Percentiles rank a stretch among this genome's conserved stretches.
These are phyloP conservation scores for Acacia acuminata DNA, from an alignment of 306 rosid genomes.

Conservation along the genomic window DNA sequence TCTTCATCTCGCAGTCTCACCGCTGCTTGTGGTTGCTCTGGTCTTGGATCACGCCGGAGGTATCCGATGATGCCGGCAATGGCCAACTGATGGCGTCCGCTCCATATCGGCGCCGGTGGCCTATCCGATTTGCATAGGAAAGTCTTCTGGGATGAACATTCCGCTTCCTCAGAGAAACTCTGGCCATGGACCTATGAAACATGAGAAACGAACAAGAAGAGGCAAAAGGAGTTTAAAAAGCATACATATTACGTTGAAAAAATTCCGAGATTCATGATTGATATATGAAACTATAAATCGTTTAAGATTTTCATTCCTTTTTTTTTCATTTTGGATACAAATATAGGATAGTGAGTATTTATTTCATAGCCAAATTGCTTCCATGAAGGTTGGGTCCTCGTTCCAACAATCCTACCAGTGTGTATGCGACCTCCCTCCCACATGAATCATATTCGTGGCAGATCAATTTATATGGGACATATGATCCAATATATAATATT, in stretches of 20 bases:
- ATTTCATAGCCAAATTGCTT: too few relatives aligned
- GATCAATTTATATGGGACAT: too few relatives aligned
- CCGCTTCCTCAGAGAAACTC: not conserved
- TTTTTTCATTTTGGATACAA: slow-evolving; percentile 21
- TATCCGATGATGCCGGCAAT: not conserved
- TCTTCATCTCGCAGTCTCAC: slow-evolving; percentile 19
- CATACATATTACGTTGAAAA: too few relatives aligned
- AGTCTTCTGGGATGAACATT: slow-evolving; percentile 28
- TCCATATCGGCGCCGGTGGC: slow-evolving; percentile 6
- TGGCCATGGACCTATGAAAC: not conserved
- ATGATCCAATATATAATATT: too few relatives aligned
- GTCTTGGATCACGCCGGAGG: not conserved
- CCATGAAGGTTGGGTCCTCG: too few relatives aligned
- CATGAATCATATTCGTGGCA: too few relatives aligned
- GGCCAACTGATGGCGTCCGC: not conserved
- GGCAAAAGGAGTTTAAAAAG: too few relatives aligned
- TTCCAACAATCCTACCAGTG: too few relatives aligned
- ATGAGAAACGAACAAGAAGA: not conserved
- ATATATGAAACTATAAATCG: slow-evolving; percentile 28
- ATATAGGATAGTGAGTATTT: slow-evolving; percentile 15
- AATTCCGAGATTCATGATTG: not conserved
- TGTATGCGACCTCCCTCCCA: too few relatives aligned
- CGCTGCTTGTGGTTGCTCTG: slow-evolving; percentile 24
- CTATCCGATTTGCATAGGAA: slow-evolving; percentile 25
- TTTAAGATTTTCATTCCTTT: slow-evolving; percentile 27